Conservation (phyloP, 306 rosid genomes). For the Trichosanthes truncata region DNA sequence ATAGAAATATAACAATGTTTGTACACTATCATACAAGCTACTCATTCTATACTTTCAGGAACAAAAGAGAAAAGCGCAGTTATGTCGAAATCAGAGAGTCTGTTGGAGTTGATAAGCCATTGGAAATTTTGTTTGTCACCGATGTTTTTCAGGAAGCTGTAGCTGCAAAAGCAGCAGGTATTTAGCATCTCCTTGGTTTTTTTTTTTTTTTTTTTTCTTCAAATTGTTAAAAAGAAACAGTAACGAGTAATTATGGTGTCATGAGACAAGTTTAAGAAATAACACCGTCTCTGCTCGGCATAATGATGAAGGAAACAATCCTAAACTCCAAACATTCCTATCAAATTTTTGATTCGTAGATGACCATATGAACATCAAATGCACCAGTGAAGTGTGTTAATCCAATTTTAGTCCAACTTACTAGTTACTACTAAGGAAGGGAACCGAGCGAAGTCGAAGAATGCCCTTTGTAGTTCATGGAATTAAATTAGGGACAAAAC, state of each 20-base stretch:
- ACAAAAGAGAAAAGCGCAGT: conserved; percentile 70
- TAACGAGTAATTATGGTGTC: background rate
- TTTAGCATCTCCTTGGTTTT: background rate
- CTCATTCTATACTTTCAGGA: conserved; percentile 32
- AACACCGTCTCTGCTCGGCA: background rate
- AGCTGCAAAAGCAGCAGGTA: conserved; percentile 96
- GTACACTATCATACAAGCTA: background rate
- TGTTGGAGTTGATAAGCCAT: conserved; percentile 79
- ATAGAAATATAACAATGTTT: background rate
- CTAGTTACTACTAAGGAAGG: background rate
- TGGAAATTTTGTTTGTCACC: conserved; percentile 70
- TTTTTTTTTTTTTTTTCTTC: background rate
- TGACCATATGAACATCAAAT: background rate
- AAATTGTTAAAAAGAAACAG: background rate
- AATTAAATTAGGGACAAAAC: background rate
- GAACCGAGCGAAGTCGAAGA: background rate
- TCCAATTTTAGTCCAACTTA: background rate
- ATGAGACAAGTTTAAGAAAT: background rate
- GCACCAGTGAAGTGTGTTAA: background rate
- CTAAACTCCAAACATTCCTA: background rate
- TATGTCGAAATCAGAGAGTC: conserved; percentile 62
- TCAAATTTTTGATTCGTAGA: background rate
- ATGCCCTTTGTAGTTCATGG: background rate
- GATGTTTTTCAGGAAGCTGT: conserved; percentile 83
- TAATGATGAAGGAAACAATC: background rate